Percentiles rank a stretch among this genome's conserved stretches.
These are phyloP conservation scores for Mercurialis annua DNA, from an alignment of 345 rosid species.

Conservation along the genomic window DNA sequence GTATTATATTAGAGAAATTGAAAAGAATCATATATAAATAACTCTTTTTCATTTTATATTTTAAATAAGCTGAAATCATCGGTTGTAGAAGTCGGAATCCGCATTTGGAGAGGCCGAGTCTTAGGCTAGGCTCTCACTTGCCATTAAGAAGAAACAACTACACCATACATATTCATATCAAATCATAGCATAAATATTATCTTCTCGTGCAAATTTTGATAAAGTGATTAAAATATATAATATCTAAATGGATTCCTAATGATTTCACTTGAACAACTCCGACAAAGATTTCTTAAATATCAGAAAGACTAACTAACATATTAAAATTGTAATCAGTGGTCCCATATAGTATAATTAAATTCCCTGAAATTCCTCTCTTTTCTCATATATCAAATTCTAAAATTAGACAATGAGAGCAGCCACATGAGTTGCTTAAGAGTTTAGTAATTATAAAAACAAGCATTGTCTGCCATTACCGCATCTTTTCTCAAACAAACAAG, in stretches of 20 bases:
- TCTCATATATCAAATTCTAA: conserved; percentile 13
- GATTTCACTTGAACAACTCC: conserved; percentile 21
- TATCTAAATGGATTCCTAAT: not conserved
- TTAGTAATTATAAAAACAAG: conserved; percentile 40
- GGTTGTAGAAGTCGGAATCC: too few species aligned
- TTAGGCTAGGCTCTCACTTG: too few species aligned
- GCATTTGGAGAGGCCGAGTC: too few species aligned
- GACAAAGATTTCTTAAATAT: conserved; percentile 29
- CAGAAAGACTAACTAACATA: conserved; percentile 7
- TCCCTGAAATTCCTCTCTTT: conserved; percentile 23
- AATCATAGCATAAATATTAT: not conserved
- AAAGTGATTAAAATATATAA: not conserved
- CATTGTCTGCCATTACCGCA: conserved; percentile 72
- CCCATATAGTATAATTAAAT: conserved; percentile 15
- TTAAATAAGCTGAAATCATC: too few species aligned
- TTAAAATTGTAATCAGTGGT: conserved; percentile 23
- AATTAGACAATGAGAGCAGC: conserved; percentile 27
- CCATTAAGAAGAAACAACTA: not conserved
- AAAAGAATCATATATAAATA: too few species aligned
- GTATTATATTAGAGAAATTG: too few species aligned
- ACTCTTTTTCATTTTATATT: too few species aligned
- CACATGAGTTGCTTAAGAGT: conserved; percentile 26
- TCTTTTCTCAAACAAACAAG: conserved; percentile 68
- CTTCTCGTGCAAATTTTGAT: not conserved
- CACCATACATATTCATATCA: not conserved